Conservation (phyloP, 2,329 filamentous ascomycete genomes). For the Diaporthe amygdali region DNA sequence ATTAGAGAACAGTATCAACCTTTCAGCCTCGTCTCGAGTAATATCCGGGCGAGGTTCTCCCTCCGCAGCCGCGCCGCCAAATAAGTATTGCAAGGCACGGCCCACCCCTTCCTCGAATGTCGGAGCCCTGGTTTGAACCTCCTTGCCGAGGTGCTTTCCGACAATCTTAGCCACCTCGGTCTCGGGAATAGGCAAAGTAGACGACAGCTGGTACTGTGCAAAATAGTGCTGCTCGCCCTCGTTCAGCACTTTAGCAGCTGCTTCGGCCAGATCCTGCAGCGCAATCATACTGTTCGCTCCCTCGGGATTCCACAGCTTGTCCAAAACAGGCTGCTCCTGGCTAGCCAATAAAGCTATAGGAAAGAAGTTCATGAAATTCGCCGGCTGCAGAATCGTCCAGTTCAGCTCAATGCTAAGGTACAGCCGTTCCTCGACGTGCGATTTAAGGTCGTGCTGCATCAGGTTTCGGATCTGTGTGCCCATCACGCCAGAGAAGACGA, state of each 20-base stretch:
- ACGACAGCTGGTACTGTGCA: slow-evolving; percentile 28
- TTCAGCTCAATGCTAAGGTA: slow-evolving; percentile 36
- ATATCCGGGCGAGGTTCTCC: slow-evolving; percentile 24
- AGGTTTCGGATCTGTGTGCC: slow-evolving; percentile 39
- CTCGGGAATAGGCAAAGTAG: slow-evolving; percentile 23
- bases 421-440: slow-evolving; percentile 39
- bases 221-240: slow-evolving; percentile 28
- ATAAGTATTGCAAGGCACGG: background rate
- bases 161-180: slow-evolving; percentile 19
- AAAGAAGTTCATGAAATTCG: slow-evolving; percentile 37
- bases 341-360: slow-evolving; percentile 15
- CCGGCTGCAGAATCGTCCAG: slow-evolving; percentile 42
- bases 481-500: slow-evolving; percentile 40
- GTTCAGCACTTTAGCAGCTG: slow-evolving; percentile 21
- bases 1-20: slow-evolving; percentile 32
- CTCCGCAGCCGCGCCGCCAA: background rate
- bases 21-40: slow-evolving; percentile 27
- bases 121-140: background rate
- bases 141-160: background rate
- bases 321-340: background rate
- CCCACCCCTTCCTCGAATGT: background rate
- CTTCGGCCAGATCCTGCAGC: slow-evolving; percentile 29
- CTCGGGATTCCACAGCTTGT: slow-evolving; percentile 21
- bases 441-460: slow-evolving; percentile 42
- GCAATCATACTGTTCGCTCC: slow-evolving; percentile 22